Conservation (phyloP, 2,329 filamentous ascomycete species). For the Trichoderma guizhouense region DNA sequence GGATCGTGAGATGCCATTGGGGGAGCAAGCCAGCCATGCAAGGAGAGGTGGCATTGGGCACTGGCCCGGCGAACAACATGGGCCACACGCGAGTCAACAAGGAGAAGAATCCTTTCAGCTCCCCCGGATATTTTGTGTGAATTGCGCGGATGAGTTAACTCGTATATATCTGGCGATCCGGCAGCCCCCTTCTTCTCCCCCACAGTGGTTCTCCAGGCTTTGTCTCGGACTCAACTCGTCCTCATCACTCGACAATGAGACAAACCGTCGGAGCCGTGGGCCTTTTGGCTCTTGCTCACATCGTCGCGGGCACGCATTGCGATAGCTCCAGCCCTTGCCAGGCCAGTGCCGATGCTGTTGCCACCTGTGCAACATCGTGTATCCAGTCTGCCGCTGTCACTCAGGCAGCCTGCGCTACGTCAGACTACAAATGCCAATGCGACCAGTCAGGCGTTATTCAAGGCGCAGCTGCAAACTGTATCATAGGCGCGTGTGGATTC, state of each 20-base stretch:
- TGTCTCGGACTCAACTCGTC: not conserved
- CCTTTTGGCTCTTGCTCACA: conserved; percentile 22
- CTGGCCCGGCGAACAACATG: not conserved
- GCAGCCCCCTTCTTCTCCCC: not conserved
- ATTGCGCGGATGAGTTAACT: not conserved
- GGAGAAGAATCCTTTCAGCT: not conserved
- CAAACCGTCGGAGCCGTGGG: conserved; percentile 1
- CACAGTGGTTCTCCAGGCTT: not conserved
- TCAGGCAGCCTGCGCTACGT: conserved; percentile 22
- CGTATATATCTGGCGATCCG: not conserved
- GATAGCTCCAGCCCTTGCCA: conserved; percentile 26
- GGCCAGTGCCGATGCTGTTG: conserved; percentile 25
- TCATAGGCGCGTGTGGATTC: conserved; percentile 25
- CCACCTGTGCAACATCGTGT: conserved; percentile 25
- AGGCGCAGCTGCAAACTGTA: conserved; percentile 22
- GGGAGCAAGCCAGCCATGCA: not conserved
- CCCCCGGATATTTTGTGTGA: not conserved
- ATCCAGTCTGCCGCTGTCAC: conserved; percentile 27
- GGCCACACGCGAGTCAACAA: not conserved
- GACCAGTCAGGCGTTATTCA: conserved; percentile 25
- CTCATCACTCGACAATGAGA: not conserved
- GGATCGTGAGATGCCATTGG: not conserved
- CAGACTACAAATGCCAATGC: conserved; percentile 29
- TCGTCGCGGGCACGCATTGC: conserved; percentile 23
- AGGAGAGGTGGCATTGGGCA: conserved; percentile 2